phyloP scores from a whole-genome alignment of 106 monocot genomes.

The Triglochin maritima region DNA sequence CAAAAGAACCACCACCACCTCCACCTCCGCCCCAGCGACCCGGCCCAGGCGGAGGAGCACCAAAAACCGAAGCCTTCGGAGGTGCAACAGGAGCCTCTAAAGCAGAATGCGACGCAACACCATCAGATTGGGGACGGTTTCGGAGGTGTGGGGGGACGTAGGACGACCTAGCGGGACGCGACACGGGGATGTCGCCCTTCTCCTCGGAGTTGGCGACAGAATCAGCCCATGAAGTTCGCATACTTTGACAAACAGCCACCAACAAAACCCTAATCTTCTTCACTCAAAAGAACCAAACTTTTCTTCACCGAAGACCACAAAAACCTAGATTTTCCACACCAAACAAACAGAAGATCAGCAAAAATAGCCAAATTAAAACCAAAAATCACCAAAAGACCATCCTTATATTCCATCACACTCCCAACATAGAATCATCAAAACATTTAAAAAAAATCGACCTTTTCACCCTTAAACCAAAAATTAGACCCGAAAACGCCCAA shows the following conservation, averaged over 20 bases:
- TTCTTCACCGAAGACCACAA: too few species aligned
- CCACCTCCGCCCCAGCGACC: conserved; percentile 17
- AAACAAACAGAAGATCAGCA: too few species aligned
- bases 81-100: neutral
- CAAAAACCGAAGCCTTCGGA: conserved; percentile 7
- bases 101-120: neutral
- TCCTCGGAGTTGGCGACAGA: conserved; percentile 15
- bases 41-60: conserved; percentile 12
- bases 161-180: conserved; percentile 16
- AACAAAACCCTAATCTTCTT: neutral
- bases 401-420: too few species aligned
- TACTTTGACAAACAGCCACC: conserved; percentile 1
- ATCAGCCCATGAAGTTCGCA: conserved; percentile 37
- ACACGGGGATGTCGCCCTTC: conserved; percentile 2
- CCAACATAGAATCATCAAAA: too few species aligned
- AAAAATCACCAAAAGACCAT: too few species aligned
- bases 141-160: conserved; percentile 35
- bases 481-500: too few species aligned
- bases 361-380: too few species aligned
- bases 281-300: neutral
- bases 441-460: too few species aligned
- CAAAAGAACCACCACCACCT: conserved; percentile 3
- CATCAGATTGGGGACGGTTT: conserved; percentile 11
- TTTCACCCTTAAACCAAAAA: too few species aligned
- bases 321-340: too few species aligned